A percentile compares a stretch with the other conserved stretches of the same genome.
phyloP scores from a whole-genome alignment of 495 filamentous ascomycete species.

The Recurvomyces mirabilis region DNA sequence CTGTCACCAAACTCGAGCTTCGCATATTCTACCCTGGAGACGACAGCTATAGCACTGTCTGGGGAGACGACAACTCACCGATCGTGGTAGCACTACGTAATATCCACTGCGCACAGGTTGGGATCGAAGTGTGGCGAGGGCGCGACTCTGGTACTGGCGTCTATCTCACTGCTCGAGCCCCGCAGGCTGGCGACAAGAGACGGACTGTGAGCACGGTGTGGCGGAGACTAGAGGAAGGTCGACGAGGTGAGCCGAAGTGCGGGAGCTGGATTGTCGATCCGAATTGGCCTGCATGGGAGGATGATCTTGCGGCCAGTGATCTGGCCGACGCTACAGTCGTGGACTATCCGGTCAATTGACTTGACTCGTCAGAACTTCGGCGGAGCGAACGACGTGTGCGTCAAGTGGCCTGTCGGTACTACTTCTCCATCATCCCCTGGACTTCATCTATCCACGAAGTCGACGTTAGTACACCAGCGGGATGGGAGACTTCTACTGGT shows the following conservation, averaged over 20 bases:
- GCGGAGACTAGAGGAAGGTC: conserved; percentile 20
- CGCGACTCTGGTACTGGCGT: conserved; percentile 22
- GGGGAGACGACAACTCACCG: conserved; percentile 23
- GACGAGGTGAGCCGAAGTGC: conserved; percentile 8
- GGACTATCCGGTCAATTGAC: no score
- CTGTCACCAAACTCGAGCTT: conserved; percentile 19
- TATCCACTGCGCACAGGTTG: conserved; percentile 21
- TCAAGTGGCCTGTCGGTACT: no score
- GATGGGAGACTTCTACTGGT: no score
- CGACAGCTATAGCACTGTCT: conserved; percentile 21
- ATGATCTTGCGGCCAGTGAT: background rate
- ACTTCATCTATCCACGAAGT: no score
- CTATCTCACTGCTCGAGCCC: conserved; percentile 11
- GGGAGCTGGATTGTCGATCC: conserved; percentile 17
- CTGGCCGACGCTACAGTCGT: no score
- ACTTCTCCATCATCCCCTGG: no score
- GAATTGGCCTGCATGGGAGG: conserved; percentile 16
- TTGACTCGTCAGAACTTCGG: no score
- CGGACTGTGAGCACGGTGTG: conserved; percentile 23
- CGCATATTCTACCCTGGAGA: conserved; percentile 24
- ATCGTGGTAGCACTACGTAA: conserved; percentile 21
- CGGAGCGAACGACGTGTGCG: no score
- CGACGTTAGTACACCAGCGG: no score
- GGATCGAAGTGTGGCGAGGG: conserved; percentile 24
- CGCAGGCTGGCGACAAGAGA: conserved; percentile 5